These are phyloP conservation scores for Prototheca wickerhamii DNA, from an alignment of 163 green algal genomes.

Conservation along the genomic window DNA sequence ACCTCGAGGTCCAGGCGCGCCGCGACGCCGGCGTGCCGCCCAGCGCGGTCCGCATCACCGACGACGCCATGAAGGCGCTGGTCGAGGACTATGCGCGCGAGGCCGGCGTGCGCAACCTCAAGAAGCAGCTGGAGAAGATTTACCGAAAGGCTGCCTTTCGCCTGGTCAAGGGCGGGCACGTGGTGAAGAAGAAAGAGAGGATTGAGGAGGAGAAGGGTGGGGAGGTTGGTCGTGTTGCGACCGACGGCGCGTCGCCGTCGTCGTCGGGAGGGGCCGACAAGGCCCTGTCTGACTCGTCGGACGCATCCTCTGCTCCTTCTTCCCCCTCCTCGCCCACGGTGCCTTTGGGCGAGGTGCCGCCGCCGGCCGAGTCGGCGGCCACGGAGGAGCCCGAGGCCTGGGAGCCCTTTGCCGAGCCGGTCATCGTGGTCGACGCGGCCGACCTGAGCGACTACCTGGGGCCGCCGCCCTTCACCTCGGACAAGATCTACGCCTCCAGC, in stretches of 20 bases:
- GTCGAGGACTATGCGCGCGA: conserved; percentile 86
- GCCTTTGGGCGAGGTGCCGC: background rate
- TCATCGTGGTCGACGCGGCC: conserved; percentile 47
- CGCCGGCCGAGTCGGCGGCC: background rate
- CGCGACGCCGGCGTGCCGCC: conserved; percentile 60
- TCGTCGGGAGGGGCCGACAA: background rate
- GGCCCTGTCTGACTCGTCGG: background rate
- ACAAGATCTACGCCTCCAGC: conserved; percentile 67
- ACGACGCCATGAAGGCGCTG: conserved; percentile 63
- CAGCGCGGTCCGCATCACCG: conserved; percentile 49
- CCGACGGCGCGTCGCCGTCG: too few relatives aligned
- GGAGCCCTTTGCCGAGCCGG: conserved; percentile 13
- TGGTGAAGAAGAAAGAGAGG: background rate
- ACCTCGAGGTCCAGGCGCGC: conserved; percentile 72
- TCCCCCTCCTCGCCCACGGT: background rate
- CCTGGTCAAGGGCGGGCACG: conserved; percentile 43
- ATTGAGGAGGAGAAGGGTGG: too few relatives aligned
- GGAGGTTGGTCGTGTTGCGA: too few relatives aligned
- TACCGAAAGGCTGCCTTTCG: conserved; percentile 82
- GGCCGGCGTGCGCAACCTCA: conserved; percentile 88
- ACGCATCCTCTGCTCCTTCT: too few relatives aligned
- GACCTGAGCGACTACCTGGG: conserved; percentile 79
- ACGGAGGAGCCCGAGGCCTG: background rate
- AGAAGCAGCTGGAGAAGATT: conserved; percentile 92
- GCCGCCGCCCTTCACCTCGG: conserved; percentile 78